These are phyloP conservation scores for Selaginella tamariscina DNA, from an alignment of 75 land plant species.

Conservation along the genomic window DNA sequence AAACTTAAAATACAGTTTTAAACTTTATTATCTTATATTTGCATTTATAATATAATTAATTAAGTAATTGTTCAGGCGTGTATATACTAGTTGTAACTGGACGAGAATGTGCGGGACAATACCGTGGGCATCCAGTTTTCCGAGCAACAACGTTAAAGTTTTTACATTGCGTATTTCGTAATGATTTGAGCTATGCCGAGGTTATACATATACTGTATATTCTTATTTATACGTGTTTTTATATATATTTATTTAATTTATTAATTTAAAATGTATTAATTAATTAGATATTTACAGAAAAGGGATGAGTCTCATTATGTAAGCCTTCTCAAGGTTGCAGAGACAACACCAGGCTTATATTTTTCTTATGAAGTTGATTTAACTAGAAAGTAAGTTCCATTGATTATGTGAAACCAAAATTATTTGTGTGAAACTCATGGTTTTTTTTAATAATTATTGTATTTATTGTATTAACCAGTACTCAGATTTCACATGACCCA, in stretches of 20 bases:
- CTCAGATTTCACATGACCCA: background rate
- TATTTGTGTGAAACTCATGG: too few relatives aligned
- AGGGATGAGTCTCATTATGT: constrained; percentile 76
- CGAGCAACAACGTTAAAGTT: constrained; percentile 49
- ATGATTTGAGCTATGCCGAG: background rate
- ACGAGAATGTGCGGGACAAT: constrained; percentile 67
- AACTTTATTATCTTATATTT: background rate
- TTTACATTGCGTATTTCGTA: constrained; percentile 45
- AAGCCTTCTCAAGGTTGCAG: constrained; percentile 53
- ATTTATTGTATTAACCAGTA: background rate
- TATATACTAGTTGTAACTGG: constrained; percentile 63
- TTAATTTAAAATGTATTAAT: too few relatives aligned
- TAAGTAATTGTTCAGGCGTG: constrained; percentile 36
- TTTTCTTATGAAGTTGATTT: constrained; percentile 81
- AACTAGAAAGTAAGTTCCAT: constrained; percentile 59
- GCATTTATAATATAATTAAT: background rate
- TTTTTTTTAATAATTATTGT: background rate
- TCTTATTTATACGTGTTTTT: background rate
- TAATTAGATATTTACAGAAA: constrained; percentile 65
- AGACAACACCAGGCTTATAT: constrained; percentile 77
- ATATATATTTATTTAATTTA: background rate
- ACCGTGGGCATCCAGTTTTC: constrained; percentile 65
- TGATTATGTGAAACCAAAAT: too few relatives aligned
- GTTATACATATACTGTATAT: too few relatives aligned
- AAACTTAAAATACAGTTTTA: too few relatives aligned